Evolutionary conservation across 2,329 filamentous ascomycete genomes (phyloP).

Genomic region (Helicocarpus griseus): DNA sequence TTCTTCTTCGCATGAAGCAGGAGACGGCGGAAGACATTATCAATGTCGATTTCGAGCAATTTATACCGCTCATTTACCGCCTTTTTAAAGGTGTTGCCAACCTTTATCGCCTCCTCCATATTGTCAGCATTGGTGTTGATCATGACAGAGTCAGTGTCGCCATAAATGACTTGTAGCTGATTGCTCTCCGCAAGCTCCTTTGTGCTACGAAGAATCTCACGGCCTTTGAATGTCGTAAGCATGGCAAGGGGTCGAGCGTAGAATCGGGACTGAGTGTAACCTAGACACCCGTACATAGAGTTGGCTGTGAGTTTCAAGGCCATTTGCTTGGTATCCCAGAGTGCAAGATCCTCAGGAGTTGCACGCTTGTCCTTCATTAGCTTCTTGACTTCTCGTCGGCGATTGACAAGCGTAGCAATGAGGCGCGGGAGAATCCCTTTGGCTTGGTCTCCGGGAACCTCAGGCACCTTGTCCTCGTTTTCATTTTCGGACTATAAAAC

Average conservation of each 20-base stretch:
- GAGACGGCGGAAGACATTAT: slow-evolving; percentile 90
- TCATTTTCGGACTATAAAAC: slow-evolving; percentile 44
- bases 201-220: slow-evolving; percentile 91
- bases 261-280: slow-evolving; percentile 93
- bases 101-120: slow-evolving; percentile 77
- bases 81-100: slow-evolving; percentile 90
- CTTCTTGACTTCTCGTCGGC: slow-evolving; percentile 84
- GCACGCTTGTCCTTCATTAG: slow-evolving; percentile 93
- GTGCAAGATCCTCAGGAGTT: slow-evolving; percentile 74
- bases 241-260: slow-evolving; percentile 92
- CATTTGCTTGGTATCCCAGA: slow-evolving; percentile 97
- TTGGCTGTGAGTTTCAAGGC: slow-evolving; percentile 96
- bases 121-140: slow-evolving; percentile 98
- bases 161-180: slow-evolving; percentile 90
- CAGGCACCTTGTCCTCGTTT: slow-evolving; percentile 80
- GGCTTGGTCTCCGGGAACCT: slow-evolving; percentile 67
- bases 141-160: slow-evolving; percentile 99
- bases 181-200: slow-evolving; percentile 91
- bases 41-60: slow-evolving; percentile 93
- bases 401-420: slow-evolving; percentile 82
- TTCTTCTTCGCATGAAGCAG: slow-evolving; percentile 98
- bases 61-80: slow-evolving; percentile 90
- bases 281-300: slow-evolving; percentile 98
- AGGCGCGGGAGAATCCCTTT: slow-evolving; percentile 82
- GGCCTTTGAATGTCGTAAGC: slow-evolving; percentile 92